Percentiles rank a stretch among this genome's conserved stretches.
Evolutionary conservation across 2,329 filamentous ascomycete genomes (phyloP).

Genomic region (Trichoderma polysporum): DNA sequence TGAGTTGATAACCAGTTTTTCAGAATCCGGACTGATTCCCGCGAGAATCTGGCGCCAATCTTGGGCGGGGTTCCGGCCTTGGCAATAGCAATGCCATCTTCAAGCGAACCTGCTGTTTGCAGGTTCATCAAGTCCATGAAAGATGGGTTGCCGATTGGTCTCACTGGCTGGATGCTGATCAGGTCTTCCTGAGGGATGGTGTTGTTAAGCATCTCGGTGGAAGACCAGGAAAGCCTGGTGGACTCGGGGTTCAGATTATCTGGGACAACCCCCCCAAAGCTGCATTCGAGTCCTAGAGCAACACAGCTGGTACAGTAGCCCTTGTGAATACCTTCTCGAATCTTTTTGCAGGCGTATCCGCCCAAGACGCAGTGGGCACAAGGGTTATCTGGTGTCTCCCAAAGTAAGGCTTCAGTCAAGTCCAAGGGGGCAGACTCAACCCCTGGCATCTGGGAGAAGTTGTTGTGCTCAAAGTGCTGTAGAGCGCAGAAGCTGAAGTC

Average conservation of each 20-base stretch:
- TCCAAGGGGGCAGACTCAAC: not conserved
- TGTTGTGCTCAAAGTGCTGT: conserved; percentile 52
- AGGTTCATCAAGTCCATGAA: conserved; percentile 30
- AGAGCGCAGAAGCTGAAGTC: conserved; percentile 61
- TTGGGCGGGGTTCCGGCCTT: conserved; percentile 50
- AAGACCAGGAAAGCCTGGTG: conserved; percentile 37
- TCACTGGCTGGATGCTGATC: conserved; percentile 27
- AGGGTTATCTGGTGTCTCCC: conserved; percentile 47
- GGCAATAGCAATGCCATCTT: conserved; percentile 16
- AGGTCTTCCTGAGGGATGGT: conserved; percentile 32
- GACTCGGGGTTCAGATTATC: conserved; percentile 36
- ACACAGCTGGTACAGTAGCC: conserved; percentile 64
- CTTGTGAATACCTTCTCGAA: conserved; percentile 58
- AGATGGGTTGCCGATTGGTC: conserved; percentile 30
- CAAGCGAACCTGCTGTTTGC: not conserved
- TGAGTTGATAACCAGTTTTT: conserved; percentile 84
- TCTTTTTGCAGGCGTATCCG: conserved; percentile 60
- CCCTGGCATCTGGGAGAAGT: not conserved
- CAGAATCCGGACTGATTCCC: conserved; percentile 74
- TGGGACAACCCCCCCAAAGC: conserved; percentile 46
- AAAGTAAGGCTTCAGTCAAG: conserved; percentile 23
- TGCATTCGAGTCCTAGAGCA: conserved; percentile 58
- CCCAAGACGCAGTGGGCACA: conserved; percentile 53
- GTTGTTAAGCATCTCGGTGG: conserved; percentile 43
- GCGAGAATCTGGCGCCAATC: conserved; percentile 73